Evolutionary conservation across 257 asterid genomes (phyloP), one percentile per base, ranked within the genome.

Genomic region (Forsythia viridissima): DNA sequence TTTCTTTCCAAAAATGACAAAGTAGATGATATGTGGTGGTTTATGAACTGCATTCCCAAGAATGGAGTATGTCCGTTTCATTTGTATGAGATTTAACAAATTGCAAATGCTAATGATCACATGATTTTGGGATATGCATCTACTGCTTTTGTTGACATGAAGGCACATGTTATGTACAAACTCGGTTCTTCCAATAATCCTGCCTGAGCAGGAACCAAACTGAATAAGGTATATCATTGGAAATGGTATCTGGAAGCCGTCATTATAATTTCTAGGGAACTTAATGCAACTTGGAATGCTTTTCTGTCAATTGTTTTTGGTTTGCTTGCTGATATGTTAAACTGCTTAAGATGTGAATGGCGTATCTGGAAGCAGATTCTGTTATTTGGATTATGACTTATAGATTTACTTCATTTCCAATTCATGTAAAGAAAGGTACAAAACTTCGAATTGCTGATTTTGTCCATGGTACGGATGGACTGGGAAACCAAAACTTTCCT

Each of bases 391-490:
- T 42, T 71, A 76, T 38, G 81, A 84, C 72, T 82, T 72, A 63
- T 51, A 21, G 52, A 71, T 43, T 30, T 48, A 11, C 34, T 65
- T 80, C 61, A 6, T 61, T 42, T 36, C 41, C 36, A 43, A 79
- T 75, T 65, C 76, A 24, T 86, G 79, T 91, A 80, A 87, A 93
- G 99, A 88, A 95, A 81, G 99, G 97, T 85, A 91, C 94, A 61
- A 95, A 95, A 71, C 98, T 95, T 83, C 92, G 97, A 72, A 90
- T 92, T 75, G 99, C 98, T 81, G 96, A 89, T 87, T 95, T 95
- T 73, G 99, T 93, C 82, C 99, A 95, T 81, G 99, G 99, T 51
- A 85, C 93, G 71, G 99, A 95, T 87, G 99, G 99, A 82, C 92
- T 95, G 86, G 99, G 99, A 70, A 95, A 95, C 84, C 99, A 95